Conservation (phyloP, 345 rosid species). For the Citrus glauca region DNA sequence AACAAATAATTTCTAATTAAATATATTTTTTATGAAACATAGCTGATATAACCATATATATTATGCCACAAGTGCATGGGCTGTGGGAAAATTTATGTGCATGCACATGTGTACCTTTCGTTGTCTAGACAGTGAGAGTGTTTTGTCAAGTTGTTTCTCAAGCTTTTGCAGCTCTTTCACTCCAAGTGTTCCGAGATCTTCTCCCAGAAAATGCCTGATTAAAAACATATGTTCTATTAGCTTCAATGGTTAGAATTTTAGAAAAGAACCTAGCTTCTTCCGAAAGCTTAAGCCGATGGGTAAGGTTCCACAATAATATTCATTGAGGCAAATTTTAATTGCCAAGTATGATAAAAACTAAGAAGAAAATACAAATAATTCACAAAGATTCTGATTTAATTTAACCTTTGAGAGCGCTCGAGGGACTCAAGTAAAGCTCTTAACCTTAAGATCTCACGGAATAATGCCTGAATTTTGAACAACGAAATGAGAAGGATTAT, state of each 20-base stretch:
- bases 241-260: too few species aligned
- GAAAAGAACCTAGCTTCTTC: too few species aligned
- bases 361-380: too few species aligned
- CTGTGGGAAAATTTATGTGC: too few species aligned
- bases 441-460: constrained; percentile 27
- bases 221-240: neutral
- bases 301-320: too few species aligned
- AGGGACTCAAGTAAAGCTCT: constrained; percentile 35
- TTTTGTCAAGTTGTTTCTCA: constrained; percentile 38
- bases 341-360: too few species aligned
- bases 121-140: constrained; percentile 33
- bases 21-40: too few species aligned
- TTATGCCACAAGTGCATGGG: neutral
- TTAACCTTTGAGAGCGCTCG: constrained; percentile 27
- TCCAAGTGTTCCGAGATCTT: constrained; percentile 32
- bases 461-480: constrained; percentile 19
- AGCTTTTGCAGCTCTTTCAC: constrained; percentile 36
- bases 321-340: too few species aligned
- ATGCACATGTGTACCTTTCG: constrained; percentile 25
- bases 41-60: neutral
- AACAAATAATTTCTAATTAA: too few species aligned
- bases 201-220: constrained; percentile 33
- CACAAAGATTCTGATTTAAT: neutral
- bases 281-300: too few species aligned
- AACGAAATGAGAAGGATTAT: neutral